Percentiles rank a stretch among this genome's conserved stretches.
Conservation (phyloP, 495 filamentous ascomycete genomes). For the Aspergillus ostianus region DNA sequence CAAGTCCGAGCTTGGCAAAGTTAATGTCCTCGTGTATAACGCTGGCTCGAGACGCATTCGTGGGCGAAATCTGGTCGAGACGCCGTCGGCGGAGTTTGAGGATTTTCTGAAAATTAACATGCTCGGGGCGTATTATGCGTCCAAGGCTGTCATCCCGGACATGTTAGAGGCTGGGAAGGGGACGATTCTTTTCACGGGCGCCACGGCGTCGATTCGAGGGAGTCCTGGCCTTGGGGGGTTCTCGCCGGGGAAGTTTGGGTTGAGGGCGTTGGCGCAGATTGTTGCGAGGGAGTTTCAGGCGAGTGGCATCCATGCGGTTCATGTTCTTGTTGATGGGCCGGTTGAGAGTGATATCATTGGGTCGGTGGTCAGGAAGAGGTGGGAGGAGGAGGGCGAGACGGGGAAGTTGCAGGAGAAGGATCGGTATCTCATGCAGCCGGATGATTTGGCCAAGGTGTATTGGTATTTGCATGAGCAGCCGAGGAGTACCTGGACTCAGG, state of each 20-base stretch:
- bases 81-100: slow-evolving; percentile 29
- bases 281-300: slow-evolving; percentile 30
- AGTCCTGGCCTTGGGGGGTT: slow-evolving; percentile 26
- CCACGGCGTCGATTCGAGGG: slow-evolving; percentile 28
- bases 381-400: slow-evolving; percentile 29
- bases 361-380: slow-evolving; percentile 35
- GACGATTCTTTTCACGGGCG: slow-evolving; percentile 32
- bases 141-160: slow-evolving; percentile 29
- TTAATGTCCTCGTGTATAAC: slow-evolving; percentile 30
- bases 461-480: slow-evolving; percentile 24
- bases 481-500: slow-evolving; percentile 25
- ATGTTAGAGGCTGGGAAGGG: slow-evolving; percentile 24
- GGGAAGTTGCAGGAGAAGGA: slow-evolving; percentile 26
- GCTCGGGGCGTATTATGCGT: slow-evolving; percentile 29
- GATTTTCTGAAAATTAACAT: slow-evolving; percentile 30
- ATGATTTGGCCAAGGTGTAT: slow-evolving; percentile 22
- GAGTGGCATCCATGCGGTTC: slow-evolving; percentile 26
- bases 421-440: slow-evolving; percentile 29
- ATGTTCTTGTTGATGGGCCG: slow-evolving; percentile 33
- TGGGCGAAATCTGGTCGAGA: slow-evolving; percentile 26
- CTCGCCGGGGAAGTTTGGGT: slow-evolving; percentile 32
- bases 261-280: slow-evolving; percentile 28
- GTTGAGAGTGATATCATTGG: slow-evolving; percentile 45
- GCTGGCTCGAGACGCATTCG: slow-evolving; percentile 28
- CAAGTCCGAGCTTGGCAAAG: slow-evolving; percentile 23